Evolutionary conservation across 192 early-diverging fungal species (phyloP), one percentile per base, ranked within the genome.

Genomic region (Spizellomyces sp.): DNA sequence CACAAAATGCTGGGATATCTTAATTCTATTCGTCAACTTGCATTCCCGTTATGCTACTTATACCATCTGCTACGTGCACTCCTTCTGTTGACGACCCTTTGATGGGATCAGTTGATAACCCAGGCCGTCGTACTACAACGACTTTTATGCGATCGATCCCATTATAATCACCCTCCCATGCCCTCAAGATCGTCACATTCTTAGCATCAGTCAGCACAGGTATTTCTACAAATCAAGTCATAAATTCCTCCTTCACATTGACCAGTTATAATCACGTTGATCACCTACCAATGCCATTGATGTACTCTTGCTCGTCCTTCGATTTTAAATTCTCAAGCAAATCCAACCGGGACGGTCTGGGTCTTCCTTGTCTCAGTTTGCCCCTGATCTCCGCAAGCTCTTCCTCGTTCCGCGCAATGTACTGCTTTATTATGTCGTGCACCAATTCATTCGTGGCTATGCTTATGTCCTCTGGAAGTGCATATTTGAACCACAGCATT

Each of bases 401-500:
- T 15, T 83, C 85, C 43, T 85, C 77, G 58, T 90, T 84, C 17
- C 90, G 75, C 5, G 67, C 46, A 58, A 92, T 81, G 59, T 89
- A 92, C 80, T 79, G 81, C 45, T 73, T 22, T 62, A 83, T 75
- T 36, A 83, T 55, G 8, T 85, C 78, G 52, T 86, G 81, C 44
- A 82, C 78, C 4, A 76, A 50, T 57, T 86, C 79, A 9, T 58
- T 69, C 9, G 77, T 76, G 15, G 80, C 76, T 1, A 45, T 67
- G n/a, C 19, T 36, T 7, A 76, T 62, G 10, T 70, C 79, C 45
- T 82, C 76, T n/a, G 80, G 82, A 55, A 89, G 66, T 50, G 83
- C 86, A 73, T 84, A 84, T 43, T 85, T 83, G 80, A 92, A 92
- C 83, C 83, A 92, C 15, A 88, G 78, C 22, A 88, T 65, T 19